Conservation (phyloP, 305 asterid species). For the Coffea humblotiana region DNA sequence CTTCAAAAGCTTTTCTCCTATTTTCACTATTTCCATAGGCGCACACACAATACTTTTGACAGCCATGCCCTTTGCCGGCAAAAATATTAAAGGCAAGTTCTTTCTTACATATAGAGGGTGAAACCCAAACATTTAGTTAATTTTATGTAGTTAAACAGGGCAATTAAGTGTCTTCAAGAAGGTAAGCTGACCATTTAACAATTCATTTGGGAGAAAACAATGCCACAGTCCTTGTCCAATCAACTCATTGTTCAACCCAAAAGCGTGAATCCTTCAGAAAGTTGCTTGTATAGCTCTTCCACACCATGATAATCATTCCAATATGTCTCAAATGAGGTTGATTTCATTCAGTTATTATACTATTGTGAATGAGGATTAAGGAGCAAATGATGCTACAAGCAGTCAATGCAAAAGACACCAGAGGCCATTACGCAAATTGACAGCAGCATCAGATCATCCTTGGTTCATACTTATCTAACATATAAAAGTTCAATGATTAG, state of each 20-base stretch:
- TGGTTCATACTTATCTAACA: not conserved
- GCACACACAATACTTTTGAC: not conserved
- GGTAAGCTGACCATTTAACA: not conserved
- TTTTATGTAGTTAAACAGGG: not conserved
- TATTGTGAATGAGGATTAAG: not conserved
- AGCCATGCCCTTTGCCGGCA: not conserved
- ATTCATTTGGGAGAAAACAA: not conserved
- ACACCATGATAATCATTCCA: not conserved
- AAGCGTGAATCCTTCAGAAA: too few species aligned
- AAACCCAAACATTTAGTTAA: not conserved
- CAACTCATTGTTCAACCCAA: not conserved
- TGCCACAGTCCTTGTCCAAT: not conserved
- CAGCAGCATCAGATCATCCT: constrained; percentile 2
- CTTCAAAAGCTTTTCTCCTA: not conserved
- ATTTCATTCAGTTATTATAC: not conserved
- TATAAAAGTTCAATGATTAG: constrained; percentile 14
- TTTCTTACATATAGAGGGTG: not conserved
- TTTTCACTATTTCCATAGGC: not conserved
- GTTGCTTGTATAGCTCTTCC: not conserved
- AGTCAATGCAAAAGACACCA: constrained; percentile 4
- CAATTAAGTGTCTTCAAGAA: not conserved
- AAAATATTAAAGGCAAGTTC: not conserved
- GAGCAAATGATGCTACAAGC: not conserved
- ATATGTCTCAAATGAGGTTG: not conserved
- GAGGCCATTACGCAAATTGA: not conserved